These are phyloP conservation scores for Tuber melanosporum DNA, from an alignment of 495 filamentous ascomycete species.

Conservation along the genomic window DNA sequence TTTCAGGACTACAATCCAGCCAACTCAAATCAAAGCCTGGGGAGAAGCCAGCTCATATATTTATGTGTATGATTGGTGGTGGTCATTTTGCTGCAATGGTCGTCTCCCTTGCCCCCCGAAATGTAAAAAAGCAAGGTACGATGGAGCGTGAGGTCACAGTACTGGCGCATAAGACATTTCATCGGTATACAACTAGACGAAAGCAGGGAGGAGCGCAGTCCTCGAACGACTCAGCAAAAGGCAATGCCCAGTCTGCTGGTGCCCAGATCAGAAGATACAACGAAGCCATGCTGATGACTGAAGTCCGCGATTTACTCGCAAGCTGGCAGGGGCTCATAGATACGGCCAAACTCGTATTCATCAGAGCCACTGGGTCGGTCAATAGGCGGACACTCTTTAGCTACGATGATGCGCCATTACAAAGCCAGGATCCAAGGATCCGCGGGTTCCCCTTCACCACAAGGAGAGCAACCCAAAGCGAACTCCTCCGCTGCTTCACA, in stretches of 20 bases:
- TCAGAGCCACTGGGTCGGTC: conserved; percentile 79
- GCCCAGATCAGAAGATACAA: conserved; percentile 86
- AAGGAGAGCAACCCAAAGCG: conserved; percentile 83
- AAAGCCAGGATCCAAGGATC: conserved; percentile 72
- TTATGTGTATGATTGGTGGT: conserved; percentile 97
- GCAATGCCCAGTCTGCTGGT: conserved; percentile 87
- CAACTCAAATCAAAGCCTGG: conserved; percentile 38
- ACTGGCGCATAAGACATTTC: conserved; percentile 93
- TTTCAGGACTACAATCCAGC: conserved; percentile 59
- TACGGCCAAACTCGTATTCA: conserved; percentile 72
- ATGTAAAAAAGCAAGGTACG: conserved; percentile 57
- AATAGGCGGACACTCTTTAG: conserved; percentile 83
- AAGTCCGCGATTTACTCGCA: conserved; percentile 67
- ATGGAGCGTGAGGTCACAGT: conserved; percentile 69
- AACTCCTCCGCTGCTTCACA: conserved; percentile 86
- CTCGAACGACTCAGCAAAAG: conserved; percentile 83
- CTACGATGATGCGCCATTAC: conserved; percentile 79
- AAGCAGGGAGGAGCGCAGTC: conserved; percentile 96
- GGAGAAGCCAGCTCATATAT: conserved; percentile 61
- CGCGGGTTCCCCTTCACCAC: conserved; percentile 92
- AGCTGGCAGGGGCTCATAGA: conserved; percentile 83
- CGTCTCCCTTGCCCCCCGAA: conserved; percentile 74
- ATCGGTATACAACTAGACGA: conserved; percentile 88
- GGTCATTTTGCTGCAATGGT: conserved; percentile 97
- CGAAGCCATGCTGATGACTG: conserved; percentile 75